These are phyloP conservation scores for Chlorella vulgaris DNA, from an alignment of 139 green algal genomes.

Conservation along the genomic window DNA sequence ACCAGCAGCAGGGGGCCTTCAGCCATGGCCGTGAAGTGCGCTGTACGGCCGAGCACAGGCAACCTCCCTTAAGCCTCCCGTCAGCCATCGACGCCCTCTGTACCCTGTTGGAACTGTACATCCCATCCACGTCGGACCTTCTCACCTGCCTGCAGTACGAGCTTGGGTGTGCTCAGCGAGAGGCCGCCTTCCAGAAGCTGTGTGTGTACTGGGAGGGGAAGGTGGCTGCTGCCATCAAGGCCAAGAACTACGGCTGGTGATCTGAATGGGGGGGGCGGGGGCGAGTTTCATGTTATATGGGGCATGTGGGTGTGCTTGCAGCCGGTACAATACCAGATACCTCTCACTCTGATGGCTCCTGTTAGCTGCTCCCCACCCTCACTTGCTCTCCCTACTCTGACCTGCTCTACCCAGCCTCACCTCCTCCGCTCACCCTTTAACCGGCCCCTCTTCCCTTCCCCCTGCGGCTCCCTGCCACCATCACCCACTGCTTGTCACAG, in stretches of 20 bases:
- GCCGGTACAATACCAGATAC: too few species aligned
- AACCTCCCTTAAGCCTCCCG: too few species aligned
- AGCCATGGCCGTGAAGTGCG: too few species aligned
- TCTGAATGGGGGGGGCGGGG: not conserved
- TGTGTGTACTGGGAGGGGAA: not conserved
- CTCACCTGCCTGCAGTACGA: not conserved
- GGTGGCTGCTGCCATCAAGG: not conserved
- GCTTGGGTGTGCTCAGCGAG: not conserved
- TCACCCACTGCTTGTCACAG: slow-evolving; percentile 1
- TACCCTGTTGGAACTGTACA: not conserved
- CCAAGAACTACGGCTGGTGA: not conserved
- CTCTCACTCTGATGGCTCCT: too few species aligned
- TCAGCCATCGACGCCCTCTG: too few species aligned
- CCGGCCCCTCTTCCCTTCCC: not conserved
- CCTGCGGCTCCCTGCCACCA: too few species aligned
- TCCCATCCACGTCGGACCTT: not conserved
- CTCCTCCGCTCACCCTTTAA: not conserved
- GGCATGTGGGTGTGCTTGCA: not conserved
- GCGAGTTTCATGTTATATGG: not conserved
- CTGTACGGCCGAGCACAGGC: too few species aligned
- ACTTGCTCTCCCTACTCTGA: too few species aligned
- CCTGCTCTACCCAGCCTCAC: too few species aligned
- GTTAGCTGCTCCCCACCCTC: too few species aligned
- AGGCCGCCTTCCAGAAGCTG: not conserved
- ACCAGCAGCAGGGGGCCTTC: too few species aligned